Evolutionary conservation across 176 grass and related monocot species (phyloP).

Genomic region (Pontederia crassipes): DNA sequence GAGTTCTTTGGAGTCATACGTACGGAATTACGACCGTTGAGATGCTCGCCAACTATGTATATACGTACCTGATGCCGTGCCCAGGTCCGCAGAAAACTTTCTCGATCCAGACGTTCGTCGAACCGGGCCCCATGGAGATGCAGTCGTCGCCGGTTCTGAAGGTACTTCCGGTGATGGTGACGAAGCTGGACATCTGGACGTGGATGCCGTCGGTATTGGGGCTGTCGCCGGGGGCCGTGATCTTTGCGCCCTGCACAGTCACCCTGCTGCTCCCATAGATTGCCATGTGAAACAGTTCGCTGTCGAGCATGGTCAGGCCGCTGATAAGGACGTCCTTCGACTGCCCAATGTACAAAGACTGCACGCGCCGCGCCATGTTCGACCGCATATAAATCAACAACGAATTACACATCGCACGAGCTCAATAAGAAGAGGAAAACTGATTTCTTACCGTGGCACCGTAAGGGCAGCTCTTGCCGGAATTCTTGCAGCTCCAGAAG

Average conservation of each 20-base stretch:
- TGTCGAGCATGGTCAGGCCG: slow-evolving; percentile 27
- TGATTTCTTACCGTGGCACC: slow-evolving; percentile 29
- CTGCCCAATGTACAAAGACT: slow-evolving; percentile 42
- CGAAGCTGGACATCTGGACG: slow-evolving; percentile 33
- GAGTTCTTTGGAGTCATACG: background rate
- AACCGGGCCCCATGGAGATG: slow-evolving; percentile 44
- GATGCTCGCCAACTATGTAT: background rate
- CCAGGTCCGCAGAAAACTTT: slow-evolving; percentile 44
- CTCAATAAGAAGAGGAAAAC: background rate
- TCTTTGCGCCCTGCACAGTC: slow-evolving; percentile 22
- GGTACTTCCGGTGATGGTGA: slow-evolving; percentile 19
- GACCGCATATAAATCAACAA: background rate
- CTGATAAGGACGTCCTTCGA: slow-evolving; percentile 32
- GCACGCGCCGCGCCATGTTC: background rate
- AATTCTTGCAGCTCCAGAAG: slow-evolving; percentile 43
- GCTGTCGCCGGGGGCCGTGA: slow-evolving; percentile 45
- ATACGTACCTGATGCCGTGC: slow-evolving; percentile 47
- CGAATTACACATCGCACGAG: background rate
- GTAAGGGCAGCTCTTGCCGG: slow-evolving; percentile 20
- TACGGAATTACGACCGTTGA: background rate
- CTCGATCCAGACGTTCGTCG: slow-evolving; percentile 28
- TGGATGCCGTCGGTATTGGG: slow-evolving; percentile 72
- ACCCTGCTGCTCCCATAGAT: slow-evolving; percentile 39
- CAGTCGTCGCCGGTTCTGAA: slow-evolving; percentile 61
- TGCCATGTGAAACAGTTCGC: slow-evolving; percentile 42